Percentiles rank a stretch among this genome's conserved stretches.
phyloP scores from a whole-genome alignment of 208 protist genomes.

The Wallacemonas collosoma region DNA sequence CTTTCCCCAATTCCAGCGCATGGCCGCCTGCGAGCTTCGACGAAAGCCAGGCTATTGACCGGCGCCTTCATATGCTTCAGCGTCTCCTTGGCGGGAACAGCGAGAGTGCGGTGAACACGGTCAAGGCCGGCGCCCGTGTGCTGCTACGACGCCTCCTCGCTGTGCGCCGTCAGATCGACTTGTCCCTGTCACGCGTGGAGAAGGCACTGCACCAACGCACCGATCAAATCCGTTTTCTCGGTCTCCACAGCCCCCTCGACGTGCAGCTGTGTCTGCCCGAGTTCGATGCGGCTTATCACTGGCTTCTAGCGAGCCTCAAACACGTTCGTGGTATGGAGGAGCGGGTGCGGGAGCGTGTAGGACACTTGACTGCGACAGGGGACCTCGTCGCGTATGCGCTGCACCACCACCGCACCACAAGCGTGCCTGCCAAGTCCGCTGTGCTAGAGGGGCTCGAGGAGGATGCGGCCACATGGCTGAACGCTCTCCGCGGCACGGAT shows the following conservation, averaged over 20 bases:
- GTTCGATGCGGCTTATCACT: slow-evolving; percentile 47
- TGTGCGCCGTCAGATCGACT: slow-evolving; percentile 45
- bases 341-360: slow-evolving; percentile 29
- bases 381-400: slow-evolving; percentile 49
- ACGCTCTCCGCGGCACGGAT: neutral
- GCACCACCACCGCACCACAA: slow-evolving; percentile 25
- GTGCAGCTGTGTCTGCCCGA: slow-evolving; percentile 56
- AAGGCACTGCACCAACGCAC: slow-evolving; percentile 57
- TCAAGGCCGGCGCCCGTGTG: neutral
- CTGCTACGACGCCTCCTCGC: slow-evolving; percentile 55
- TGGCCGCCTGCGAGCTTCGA: slow-evolving; percentile 78
- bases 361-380: slow-evolving; percentile 34
- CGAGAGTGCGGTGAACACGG: neutral
- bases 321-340: slow-evolving; percentile 40
- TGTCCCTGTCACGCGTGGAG: slow-evolving; percentile 65
- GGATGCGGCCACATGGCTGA: slow-evolving; percentile 55
- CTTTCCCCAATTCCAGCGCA: slow-evolving; percentile 40
- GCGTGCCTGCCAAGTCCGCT: slow-evolving; percentile 21
- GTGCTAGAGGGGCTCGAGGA: slow-evolving; percentile 45
- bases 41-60: slow-evolving; percentile 40
- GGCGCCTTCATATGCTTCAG: slow-evolving; percentile 49
- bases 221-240: slow-evolving; percentile 49
- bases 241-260: slow-evolving; percentile 63
- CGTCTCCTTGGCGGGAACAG: slow-evolving; percentile 29
- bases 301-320: slow-evolving; percentile 43